Evolutionary conservation across 176 grass and related monocot genomes (phyloP), one percentile per base, ranked within the genome.

Genomic region (Oryza punctata): DNA sequence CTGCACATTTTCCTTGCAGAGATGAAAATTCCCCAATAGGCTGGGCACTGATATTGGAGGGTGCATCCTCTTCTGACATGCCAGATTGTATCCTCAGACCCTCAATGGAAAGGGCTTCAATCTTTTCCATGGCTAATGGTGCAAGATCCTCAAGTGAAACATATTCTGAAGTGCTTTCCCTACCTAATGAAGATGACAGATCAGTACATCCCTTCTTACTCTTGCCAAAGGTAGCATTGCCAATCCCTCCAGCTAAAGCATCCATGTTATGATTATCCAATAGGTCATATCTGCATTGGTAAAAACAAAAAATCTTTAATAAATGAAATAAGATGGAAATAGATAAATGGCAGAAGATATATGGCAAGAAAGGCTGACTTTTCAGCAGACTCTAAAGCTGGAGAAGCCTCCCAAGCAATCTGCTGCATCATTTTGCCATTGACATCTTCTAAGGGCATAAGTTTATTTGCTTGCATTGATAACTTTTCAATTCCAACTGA

Each of bases 11-110:
- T 46, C 93, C 93, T 89, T 96, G 85, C 65, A 99, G 47, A 69
- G 96, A 89, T 81, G 96, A 96, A 79, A 99, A 75, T 76, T 92
- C 91, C 15, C 89, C 91, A 49, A 99, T 80, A 66, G 91, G 81
- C 59, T 89, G 91, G 5, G 91, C 25, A 67, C 69, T 94, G 86
- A 99, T 96, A 75, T 99, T 96, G 32, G 91, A 96, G 40, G 93
- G 96, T 73, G 96, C 89, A 10, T 94, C 93, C 82, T 96, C 93
- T 88, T 96, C 89, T 15, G 93, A 90, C 91, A 96, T 92, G 85
- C 96, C 89, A 85, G 93, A 94, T 83, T 99, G 96, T 93, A 99
- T 99, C 85, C 91, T 93, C 81, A 99, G 88, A 59, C 96, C 96
- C 90, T 96, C 96, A 47, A 99, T 79, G 66, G 96, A 94, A 66